Base-by-base conservation (phyloP, 208 protist species). In the Strigomonas culicis region DNA sequence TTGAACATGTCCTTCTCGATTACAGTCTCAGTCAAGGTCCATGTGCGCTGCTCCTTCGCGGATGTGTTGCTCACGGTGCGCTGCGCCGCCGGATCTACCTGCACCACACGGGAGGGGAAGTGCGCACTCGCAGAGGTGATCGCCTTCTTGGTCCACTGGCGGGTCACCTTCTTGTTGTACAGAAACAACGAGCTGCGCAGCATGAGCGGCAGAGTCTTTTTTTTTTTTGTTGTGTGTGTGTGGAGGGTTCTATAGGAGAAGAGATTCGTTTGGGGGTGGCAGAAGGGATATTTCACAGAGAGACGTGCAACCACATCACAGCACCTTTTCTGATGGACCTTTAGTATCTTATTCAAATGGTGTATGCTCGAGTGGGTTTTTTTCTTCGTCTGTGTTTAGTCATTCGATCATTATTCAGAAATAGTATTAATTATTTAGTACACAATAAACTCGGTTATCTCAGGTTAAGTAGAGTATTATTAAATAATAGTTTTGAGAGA, bases 121-220 rank as follows among this genome's bases (percentile, higher is more conserved):
- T 94, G 88, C 11, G 88, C 82, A 47, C 66, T 77, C 11, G 24
- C 28, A 3, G 31, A 27, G 6, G 30, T 25, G 63, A 90, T 88
- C 4, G 77, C 83, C 13, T 68, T 47, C 56, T 82, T 88, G 3
- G 88, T 88, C 88, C 88, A 94, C 28, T 81, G 80, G 17, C 88
- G 81, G 8, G 77, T 74, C 28, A 91, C 80, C 70, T 88, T 94
- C 7, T 51, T 58, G 46, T 73, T 56, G 25, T 82, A 75, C 22
- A 74, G 66, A 44, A 6, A 44, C 1, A 59, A 59, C 0, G 82
- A 75, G 27, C 74, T 80, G 32, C 82, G 76, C 50, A 91, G 66
- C 88, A 94, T 10, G 10, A 4, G 34, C 10, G 4, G 7, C n/a
- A n/a, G n/a, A n/a, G n/a, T n/a, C n/a, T n/a, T n/a, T n/a, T 39